Conservation (phyloP, 192 early-diverging fungal genomes). For the Gonapodya sp. region DNA sequence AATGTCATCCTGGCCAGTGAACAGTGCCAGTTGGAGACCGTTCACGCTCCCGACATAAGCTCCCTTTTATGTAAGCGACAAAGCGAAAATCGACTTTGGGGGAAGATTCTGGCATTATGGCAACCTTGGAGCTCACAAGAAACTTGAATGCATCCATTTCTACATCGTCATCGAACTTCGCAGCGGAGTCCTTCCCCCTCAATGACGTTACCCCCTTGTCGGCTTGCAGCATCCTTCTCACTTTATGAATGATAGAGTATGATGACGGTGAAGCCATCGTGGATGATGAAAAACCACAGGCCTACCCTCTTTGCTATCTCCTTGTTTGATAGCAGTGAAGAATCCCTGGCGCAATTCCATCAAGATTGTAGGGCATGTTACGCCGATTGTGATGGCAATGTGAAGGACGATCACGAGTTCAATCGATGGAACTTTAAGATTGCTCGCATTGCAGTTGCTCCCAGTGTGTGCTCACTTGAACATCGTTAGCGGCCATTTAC, state of each 20-base stretch:
- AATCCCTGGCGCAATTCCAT: neutral
- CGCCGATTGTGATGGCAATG: no score
- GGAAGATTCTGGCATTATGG: neutral
- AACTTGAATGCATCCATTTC: neutral
- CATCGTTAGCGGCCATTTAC: no score
- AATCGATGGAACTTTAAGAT: no score
- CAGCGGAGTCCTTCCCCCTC: neutral
- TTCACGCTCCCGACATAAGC: neutral
- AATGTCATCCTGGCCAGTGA: conserved; percentile 1
- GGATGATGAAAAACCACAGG: neutral
- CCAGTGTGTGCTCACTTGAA: no score
- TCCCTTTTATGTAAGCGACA: neutral
- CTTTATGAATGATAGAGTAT: neutral
- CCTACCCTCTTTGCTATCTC: neutral
- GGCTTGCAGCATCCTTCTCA: neutral
- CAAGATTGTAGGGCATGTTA: no score
- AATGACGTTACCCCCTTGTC: neutral
- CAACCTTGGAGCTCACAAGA: neutral
- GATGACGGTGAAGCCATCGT: neutral
- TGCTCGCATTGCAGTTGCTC: no score
- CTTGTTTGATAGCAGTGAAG: neutral
- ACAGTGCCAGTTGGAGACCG: neutral
- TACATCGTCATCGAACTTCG: neutral
- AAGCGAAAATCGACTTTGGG: no score
- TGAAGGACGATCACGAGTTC: no score